Evolutionary conservation across 805 yeast genomes (phyloP).

Genomic region (Tetrapisispora pingtungensis): DNA sequence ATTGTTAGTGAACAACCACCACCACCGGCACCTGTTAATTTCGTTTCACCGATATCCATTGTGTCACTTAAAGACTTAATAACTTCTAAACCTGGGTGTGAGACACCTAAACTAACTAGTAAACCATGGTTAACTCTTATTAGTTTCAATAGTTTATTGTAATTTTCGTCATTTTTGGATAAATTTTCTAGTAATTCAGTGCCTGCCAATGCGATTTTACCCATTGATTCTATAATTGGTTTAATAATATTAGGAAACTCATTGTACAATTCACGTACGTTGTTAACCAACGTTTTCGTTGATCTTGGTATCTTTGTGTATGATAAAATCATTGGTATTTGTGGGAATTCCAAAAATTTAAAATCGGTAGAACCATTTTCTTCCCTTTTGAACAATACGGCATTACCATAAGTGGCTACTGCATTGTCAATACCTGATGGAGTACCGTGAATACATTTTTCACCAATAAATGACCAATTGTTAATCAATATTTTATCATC

Average conservation of each 20-base stretch:
- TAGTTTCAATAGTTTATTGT: conserved; percentile 42
- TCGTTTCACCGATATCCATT: conserved; percentile 68
- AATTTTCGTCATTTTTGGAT: conserved; percentile 29
- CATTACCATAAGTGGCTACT: conserved; percentile 93
- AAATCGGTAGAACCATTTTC: conserved; percentile 15
- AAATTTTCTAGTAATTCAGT: conserved; percentile 32
- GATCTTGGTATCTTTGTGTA: conserved; percentile 82
- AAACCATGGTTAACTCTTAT: conserved; percentile 81
- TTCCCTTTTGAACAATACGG: conserved; percentile 72
- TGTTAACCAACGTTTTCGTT: conserved; percentile 73
- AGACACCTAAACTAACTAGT: conserved; percentile 75
- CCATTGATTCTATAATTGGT: conserved; percentile 68
- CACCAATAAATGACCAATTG: conserved; percentile 86
- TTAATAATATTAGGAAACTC: conserved; percentile 46
- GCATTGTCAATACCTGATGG: conserved; percentile 97
- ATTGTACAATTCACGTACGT: conserved; percentile 48
- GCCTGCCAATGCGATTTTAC: conserved; percentile 39
- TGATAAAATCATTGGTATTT: conserved; percentile 62
- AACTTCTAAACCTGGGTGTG: conserved; percentile 82
- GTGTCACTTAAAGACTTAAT: conserved; percentile 59
- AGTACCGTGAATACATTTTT: conserved; percentile 89
- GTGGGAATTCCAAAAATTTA: conserved; percentile 43
- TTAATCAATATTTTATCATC: conserved; percentile 56
- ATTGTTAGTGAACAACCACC: conserved; percentile 97
- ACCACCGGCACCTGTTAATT: conserved; percentile 97